Base-by-base conservation (phyloP, 805 yeast genomes). In the Clavispora asparagi region DNA sequence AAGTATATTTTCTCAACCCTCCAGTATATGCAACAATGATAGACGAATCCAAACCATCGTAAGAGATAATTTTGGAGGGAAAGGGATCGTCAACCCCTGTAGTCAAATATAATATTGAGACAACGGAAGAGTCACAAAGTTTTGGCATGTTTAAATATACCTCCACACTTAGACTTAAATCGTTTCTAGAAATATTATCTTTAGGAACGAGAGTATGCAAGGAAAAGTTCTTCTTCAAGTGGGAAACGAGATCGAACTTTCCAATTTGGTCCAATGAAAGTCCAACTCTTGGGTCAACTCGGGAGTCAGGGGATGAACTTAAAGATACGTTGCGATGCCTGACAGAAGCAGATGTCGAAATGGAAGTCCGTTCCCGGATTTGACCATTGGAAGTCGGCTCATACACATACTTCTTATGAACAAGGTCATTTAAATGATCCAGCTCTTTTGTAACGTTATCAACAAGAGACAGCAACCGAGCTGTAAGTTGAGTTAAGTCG, bases 401-500 rank as follows among this genome's bases (percentile, higher is more conserved):
- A 26, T 8, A 41, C 16, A 35, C 28, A n/a, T 45, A 41, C 29
- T 46, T 49, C 17, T 40, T 26, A 8, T 44, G 58, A 8, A 54
- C 38, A 10, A 37, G 40, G 10, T 51, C 54, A 17, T 53, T 53
- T 40, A 51, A 41, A 36, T 33, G 41, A 13, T 33, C 39, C 48
- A 49, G 50, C 17, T 54, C 57, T 13, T 37, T 42, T 46, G 53
- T 56, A 2, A 53, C 47, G 25, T 41, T 49, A 1, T 45, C 43
- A 5, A 54, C 43, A 17, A 54, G 51, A 28, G 35, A 32, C 52
- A 46, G 52, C 40, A 54, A 43, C 37, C 81, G 85, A 14, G 79
- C 56, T n/a, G 87, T 82, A 33, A 81, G 71, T 12, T 78, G 77
- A 13, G 83, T 74, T 32, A 87, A 66, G 58, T 83, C 85, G 19